Evolutionary conservation across 352 stramenopile genomes (phyloP).

Genomic region (Pythium myriotylum): DNA sequence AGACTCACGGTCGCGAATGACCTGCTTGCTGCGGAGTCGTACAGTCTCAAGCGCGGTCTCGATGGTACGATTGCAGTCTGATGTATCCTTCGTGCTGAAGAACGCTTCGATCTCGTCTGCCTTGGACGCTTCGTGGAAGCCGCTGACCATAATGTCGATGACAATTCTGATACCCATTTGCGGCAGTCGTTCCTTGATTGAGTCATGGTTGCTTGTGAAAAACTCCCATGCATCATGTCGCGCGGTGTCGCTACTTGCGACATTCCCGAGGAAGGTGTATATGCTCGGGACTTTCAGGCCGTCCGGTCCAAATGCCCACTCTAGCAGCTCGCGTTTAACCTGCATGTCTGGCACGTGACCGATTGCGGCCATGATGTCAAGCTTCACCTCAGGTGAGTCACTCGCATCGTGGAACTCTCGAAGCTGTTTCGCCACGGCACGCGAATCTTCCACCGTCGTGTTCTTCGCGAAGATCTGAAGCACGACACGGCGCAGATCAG

Average conservation of each 20-base stretch:
- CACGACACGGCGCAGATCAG: conserved; percentile 55
- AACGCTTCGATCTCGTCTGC: too few species aligned
- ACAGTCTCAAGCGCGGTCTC: too few species aligned
- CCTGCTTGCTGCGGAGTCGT: too few species aligned
- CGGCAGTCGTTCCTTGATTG: too few species aligned
- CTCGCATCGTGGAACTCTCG: conserved; percentile 60
- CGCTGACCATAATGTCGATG: too few species aligned
- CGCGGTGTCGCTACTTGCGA: too few species aligned
- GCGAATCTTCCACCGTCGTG: conserved; percentile 2
- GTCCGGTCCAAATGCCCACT: conserved; percentile 59
- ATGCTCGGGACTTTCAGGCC: conserved; percentile 63
- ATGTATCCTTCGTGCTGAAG: too few species aligned
- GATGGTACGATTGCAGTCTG: too few species aligned
- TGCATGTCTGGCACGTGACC: conserved; percentile 40
- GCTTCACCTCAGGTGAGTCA: conserved; percentile 62
- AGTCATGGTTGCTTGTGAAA: conserved; percentile 64
- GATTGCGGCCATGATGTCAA: conserved; percentile 55
- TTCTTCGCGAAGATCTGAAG: conserved; percentile 44
- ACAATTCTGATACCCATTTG: too few species aligned
- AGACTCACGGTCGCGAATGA: too few species aligned
- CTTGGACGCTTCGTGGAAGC: too few species aligned
- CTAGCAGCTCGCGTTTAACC: conserved; percentile 56
- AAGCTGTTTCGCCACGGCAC: conserved; percentile 42
- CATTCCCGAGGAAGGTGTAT: conserved; percentile 42
- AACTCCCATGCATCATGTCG: conserved; percentile 62